Evolutionary conservation across 805 yeast species (phyloP), one percentile per base, ranked within the genome.

Genomic region (Isabelozyma rhagii): DNA sequence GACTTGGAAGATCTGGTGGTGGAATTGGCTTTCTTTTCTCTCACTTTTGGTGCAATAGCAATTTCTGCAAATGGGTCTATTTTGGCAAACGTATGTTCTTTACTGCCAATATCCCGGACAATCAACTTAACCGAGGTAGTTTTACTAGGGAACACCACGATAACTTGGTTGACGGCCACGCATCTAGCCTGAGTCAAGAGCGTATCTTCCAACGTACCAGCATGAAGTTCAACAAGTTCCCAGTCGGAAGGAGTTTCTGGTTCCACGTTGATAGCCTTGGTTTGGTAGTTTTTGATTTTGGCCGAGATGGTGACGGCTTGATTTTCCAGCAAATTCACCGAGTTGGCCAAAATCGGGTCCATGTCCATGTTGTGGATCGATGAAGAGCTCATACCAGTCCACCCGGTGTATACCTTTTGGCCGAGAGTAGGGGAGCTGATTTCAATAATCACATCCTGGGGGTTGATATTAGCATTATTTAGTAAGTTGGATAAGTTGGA

Each of bases 181-280:
- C 92, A 86, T 51, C 97, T 74, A 0, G 96, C 83, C 62, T 93
- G 97, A 48, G 84, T 81, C 36, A 93, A 69, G 57, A 92, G 76
- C 54, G 81, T 80, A 43, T 83, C 81, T 61, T 93, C 97, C 25
- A 93, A 77, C 41, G 77, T 80, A 28, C 79, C 82, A 2, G 96
- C 93, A 64, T 93, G 88, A 2, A 87, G 66, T 61, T 92, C 97
- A 2, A 91, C 87, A 27, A 89, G 71, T 55, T 92, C 97, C 97
- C 97, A 93, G 62, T 93, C 99, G 5, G 85, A 77, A 1, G 84
- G 66, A 0, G 89, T 77, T 15, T 79, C 67, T 0, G 98, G 98
- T 59, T 89, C 97, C 42, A 93, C 75, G 58, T 81, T 83, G 3
- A 92, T 83, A 3, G 83, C 80, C 5, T 75, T 71, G 0, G 90